These are phyloP conservation scores for Peniophora sp. DNA, from an alignment of 1,284 basidiomycete species.

Conservation along the genomic window DNA sequence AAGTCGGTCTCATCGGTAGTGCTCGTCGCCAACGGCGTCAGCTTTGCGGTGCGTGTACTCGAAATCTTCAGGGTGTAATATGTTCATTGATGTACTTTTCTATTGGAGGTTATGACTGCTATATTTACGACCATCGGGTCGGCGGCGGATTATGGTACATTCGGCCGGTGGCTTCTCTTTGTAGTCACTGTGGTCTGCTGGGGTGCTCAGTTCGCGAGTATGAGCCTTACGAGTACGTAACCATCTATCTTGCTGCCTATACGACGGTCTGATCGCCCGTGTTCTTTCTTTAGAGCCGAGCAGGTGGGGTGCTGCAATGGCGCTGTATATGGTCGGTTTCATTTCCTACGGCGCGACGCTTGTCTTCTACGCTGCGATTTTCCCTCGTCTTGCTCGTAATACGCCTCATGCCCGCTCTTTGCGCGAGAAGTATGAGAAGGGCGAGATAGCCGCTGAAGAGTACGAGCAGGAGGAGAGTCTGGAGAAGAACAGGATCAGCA, in stretches of 20 bases:
- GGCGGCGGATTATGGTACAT: conserved; percentile 74
- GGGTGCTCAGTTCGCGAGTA: conserved; percentile 72
- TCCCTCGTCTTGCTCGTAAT: conserved; percentile 78
- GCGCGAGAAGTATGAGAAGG: conserved; percentile 48
- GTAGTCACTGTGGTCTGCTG: conserved; percentile 69
- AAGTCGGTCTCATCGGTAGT: conserved; percentile 70
- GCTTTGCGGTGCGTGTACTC: conserved; percentile 56
- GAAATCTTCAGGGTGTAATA: no score
- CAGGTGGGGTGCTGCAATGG: conserved; percentile 72
- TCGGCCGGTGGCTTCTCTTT: conserved; percentile 72
- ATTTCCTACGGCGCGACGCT: conserved; percentile 70
- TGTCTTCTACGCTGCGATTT: conserved; percentile 77
- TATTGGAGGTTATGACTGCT: conserved; percentile 55
- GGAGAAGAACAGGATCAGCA: conserved; percentile 81
- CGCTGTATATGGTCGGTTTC: conserved; percentile 75
- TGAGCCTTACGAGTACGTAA: conserved; percentile 53
- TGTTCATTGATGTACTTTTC: conserved; percentile 8
- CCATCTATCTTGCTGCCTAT: conserved; percentile 10
- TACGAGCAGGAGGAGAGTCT: conserved; percentile 74
- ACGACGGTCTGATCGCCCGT: background rate
- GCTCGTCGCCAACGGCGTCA: conserved; percentile 66
- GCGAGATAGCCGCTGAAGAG: conserved; percentile 50
- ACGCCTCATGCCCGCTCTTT: conserved; percentile 59
- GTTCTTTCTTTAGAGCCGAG: conserved; percentile 36
- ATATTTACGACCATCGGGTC: conserved; percentile 81